These are phyloP conservation scores for Parathielavia appendiculata DNA, from an alignment of 495 filamentous ascomycete genomes.

Conservation along the genomic window DNA sequence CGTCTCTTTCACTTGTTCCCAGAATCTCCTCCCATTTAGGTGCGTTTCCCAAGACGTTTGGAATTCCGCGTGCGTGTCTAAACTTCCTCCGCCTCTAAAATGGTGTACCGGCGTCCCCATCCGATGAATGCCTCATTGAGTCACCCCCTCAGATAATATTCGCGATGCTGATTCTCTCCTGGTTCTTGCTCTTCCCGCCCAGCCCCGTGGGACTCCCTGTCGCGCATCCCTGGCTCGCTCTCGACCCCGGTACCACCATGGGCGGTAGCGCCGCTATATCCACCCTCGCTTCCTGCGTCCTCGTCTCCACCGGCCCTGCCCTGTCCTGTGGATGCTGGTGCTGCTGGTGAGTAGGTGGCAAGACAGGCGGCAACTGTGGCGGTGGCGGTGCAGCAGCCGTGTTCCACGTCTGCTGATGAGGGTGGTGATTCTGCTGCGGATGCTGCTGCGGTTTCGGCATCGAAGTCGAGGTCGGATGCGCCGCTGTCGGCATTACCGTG, in stretches of 20 bases:
- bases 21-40: too few relatives aligned
- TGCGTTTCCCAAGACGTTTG: too few relatives aligned
- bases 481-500: slow-evolving; percentile 3
- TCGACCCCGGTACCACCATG: slow-evolving; percentile 1
- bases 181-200: slow-evolving; percentile 35
- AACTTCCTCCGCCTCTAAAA: background rate
- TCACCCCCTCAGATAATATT: slow-evolving; percentile 60
- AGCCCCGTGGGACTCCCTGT: slow-evolving; percentile 27
- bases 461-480: background rate
- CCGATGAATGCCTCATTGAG: too few relatives aligned
- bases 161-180: slow-evolving; percentile 69
- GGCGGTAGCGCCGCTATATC: slow-evolving; percentile 13
- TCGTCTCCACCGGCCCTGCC: slow-evolving; percentile 29
- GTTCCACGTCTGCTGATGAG: slow-evolving; percentile 9
- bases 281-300: slow-evolving; percentile 24
- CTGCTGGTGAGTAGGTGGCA: slow-evolving; percentile 14
- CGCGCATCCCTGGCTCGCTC: slow-evolving; percentile 3
- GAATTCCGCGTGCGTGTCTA: too few relatives aligned
- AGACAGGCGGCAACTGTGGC: slow-evolving; percentile 4
- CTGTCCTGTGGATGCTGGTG: slow-evolving; percentile 13
- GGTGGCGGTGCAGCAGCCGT: background rate
- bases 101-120: too few relatives aligned
- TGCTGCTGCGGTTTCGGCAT: background rate
- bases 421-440: background rate
- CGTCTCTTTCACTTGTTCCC: too few relatives aligned